Evolutionary conservation across 192 early-diverging fungal species (phyloP).

Genomic region (Pilobolus umbonatus): DNA sequence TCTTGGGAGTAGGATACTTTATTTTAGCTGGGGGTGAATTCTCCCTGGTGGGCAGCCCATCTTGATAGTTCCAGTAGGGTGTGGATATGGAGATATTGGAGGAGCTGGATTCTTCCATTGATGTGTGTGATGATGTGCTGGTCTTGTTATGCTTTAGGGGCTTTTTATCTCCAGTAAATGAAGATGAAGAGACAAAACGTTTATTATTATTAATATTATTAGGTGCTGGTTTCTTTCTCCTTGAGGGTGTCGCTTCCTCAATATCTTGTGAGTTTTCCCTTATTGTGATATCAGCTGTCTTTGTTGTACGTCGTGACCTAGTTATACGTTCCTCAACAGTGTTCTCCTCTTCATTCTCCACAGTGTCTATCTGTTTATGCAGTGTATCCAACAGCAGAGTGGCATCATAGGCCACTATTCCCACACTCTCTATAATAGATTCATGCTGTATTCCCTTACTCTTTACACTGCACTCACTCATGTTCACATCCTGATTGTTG

Average conservation of each 20-base stretch:
- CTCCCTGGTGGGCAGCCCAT: conserved; percentile 3
- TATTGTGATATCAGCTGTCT: neutral
- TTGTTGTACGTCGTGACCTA: neutral
- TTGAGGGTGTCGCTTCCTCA: conserved; percentile 6
- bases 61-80: conserved; percentile 2
- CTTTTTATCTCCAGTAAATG: neutral
- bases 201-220: conserved; percentile 6
- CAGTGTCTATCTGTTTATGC: too few species aligned
- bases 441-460: too few species aligned
- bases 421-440: too few species aligned
- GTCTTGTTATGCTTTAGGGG: neutral
- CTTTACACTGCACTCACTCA: too few species aligned
- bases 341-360: too few species aligned
- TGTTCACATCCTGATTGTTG: too few species aligned
- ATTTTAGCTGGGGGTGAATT: conserved; percentile 43
- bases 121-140: neutral
- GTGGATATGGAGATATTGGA: neutral
- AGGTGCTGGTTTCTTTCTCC: conserved; percentile 25
- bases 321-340: conserved; percentile 2
- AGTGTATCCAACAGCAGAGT: too few species aligned
- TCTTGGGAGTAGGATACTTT: conserved; percentile 46
- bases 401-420: too few species aligned
- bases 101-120: neutral
- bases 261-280: too few species aligned
- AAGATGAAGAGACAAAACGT: neutral